phyloP scores from a whole-genome alignment of 2,329 filamentous ascomycete genomes.

The Didymella glomerata region DNA sequence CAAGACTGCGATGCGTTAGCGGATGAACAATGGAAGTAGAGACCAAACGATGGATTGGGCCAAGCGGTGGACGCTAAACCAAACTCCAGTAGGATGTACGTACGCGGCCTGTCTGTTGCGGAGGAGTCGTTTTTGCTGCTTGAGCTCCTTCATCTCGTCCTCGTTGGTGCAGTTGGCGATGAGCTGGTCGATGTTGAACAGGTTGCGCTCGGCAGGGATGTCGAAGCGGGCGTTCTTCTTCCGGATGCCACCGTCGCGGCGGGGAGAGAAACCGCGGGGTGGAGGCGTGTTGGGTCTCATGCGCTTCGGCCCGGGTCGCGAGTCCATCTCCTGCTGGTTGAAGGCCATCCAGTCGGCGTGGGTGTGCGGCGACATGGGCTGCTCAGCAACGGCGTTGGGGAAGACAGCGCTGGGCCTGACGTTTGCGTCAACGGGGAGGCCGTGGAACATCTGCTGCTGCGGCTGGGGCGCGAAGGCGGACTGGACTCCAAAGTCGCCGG shows the following conservation, averaged over 20 bases:
- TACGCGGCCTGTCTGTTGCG: conserved; percentile 97
- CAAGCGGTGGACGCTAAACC: conserved; percentile 43
- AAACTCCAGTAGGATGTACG: conserved; percentile 58
- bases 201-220: conserved; percentile 90
- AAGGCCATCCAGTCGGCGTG: conserved; percentile 66
- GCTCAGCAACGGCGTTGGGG: conserved; percentile 52
- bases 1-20: conserved; percentile 70
- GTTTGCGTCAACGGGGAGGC: conserved; percentile 50
- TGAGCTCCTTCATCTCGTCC: conserved; percentile 95
- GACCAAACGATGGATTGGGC: conserved; percentile 45
- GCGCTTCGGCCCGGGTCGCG: conserved; percentile 58
- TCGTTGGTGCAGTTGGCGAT: conserved; percentile 90
- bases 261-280: conserved; percentile 77
- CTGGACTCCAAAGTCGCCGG: conserved; percentile 59
- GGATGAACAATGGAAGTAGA: conserved; percentile 35
- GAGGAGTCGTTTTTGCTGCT: conserved; percentile 95
- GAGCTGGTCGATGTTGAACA: conserved; percentile 92
- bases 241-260: conserved; percentile 85
- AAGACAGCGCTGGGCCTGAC: conserved; percentile 61
- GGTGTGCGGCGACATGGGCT: conserved; percentile 68
- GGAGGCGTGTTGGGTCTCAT: conserved; percentile 73
- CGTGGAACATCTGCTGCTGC: conserved; percentile 53
- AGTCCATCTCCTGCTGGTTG: conserved; percentile 61
- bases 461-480: conserved; percentile 55
- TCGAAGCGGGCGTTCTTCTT: conserved; percentile 99